These are phyloP conservation scores for Amphibolis antarctica DNA, from an alignment of 106 monocot species.

Conservation along the genomic window DNA sequence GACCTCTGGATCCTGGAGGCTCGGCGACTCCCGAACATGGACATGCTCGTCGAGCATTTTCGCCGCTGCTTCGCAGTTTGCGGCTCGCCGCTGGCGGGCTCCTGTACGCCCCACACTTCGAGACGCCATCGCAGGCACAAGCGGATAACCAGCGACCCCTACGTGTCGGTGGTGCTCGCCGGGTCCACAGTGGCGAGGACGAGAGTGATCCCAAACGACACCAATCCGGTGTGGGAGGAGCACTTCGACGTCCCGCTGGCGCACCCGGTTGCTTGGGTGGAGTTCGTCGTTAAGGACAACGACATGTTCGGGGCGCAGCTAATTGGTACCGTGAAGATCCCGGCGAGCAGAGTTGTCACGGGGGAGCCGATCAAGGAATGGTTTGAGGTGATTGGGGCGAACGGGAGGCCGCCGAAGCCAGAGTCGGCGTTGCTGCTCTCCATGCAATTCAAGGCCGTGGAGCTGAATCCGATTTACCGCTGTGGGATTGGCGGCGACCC, in stretches of 20 bases:
- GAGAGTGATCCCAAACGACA: constrained; percentile 32
- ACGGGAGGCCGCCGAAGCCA: constrained; percentile 13
- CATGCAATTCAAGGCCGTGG: constrained; percentile 7
- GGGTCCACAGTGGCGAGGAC: constrained; percentile 53
- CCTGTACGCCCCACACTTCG: background rate
- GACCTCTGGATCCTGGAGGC: constrained; percentile 42
- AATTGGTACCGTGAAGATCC: constrained; percentile 22
- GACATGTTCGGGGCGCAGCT: constrained; percentile 48
- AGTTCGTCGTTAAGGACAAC: constrained; percentile 51
- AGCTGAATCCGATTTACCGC: constrained; percentile 5
- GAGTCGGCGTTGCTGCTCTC: constrained; percentile 6
- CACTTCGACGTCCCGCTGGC: constrained; percentile 46
- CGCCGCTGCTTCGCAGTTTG: constrained; percentile 39
- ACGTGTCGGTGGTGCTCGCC: constrained; percentile 33
- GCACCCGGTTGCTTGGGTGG: constrained; percentile 22
- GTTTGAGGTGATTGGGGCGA: constrained; percentile 12
- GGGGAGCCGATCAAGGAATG: constrained; percentile 12
- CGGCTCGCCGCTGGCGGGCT: background rate
- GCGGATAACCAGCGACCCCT: constrained; percentile 60
- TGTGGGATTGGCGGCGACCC: constrained; percentile 10
- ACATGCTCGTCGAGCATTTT: constrained; percentile 37
- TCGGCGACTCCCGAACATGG: constrained; percentile 52
- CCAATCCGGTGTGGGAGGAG: constrained; percentile 45
- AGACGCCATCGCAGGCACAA: constrained; percentile 12
- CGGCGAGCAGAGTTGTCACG: constrained; percentile 3